Evolutionary conservation across 164 flowering plant genomes (phyloP), one percentile per base, ranked within the genome.

Genomic region (Piper betle): DNA sequence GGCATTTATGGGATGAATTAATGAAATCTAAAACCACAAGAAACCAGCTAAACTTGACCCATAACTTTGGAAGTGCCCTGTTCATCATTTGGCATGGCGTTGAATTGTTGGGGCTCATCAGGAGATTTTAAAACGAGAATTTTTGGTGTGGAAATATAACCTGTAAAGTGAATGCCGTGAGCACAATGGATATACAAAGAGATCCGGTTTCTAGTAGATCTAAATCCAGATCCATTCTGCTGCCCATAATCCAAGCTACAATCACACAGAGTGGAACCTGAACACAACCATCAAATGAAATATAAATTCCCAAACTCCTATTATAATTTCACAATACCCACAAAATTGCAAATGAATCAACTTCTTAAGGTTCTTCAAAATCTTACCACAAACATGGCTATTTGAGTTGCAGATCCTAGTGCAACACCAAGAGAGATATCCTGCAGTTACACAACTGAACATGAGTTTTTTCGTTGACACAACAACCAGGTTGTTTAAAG

Each of bases 351-450:
- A 38, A 59, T n/a, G 17, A 53, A 39, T 7, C 19, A 42, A 40
- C 7, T 55, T 12, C 33, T 25, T 25, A 25, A 25, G 33, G 33
- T 25, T n/a, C 38, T 33, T n/a, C 46, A 40, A 17, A 58, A 39
- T 52, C 90, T 72, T 62, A 92, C 95, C 91, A 84, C 96, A 80
- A 93, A 88, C 85, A 88, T 76, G 15, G 91, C 69, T 60, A 93
- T 85, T 66, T 93, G 99, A 78, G 97, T 84, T 33, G 99, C 80
- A 64, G 97, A 93, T 3, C 99, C 99, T 69, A 90, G 55, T 39
- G 97, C 88, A 68, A 93, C 96, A 52, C 96, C 97, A 43, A 93
- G 60, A 50, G 95, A 53, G 41, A 93, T 93, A 52, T 93, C 99
- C 96, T 93, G 87, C 78, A 80, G 52, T 52, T 9, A 20, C 18